Percentiles rank a stretch among this genome's conserved stretches.
Conservation (phyloP, 2,329 filamentous ascomycete genomes). For the Biscogniauxia marginata region DNA sequence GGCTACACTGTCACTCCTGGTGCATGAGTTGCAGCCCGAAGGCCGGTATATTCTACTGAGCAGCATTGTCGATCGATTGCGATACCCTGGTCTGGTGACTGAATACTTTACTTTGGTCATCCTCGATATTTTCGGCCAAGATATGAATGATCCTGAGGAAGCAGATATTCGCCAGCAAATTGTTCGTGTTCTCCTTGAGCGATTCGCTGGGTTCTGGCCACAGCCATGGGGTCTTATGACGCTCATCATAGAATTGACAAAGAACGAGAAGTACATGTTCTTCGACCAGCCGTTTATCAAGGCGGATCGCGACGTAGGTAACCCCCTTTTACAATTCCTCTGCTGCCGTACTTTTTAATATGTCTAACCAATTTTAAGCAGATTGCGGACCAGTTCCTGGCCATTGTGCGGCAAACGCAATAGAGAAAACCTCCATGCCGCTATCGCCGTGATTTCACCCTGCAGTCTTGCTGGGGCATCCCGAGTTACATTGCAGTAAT, state of each 20-base stretch:
- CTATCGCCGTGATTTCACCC: not conserved
- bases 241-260: constrained; percentile 83
- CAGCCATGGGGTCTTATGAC: constrained; percentile 95
- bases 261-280: constrained; percentile 88
- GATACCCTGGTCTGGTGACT: constrained; percentile 85
- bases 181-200: constrained; percentile 82
- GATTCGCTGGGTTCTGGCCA: constrained; percentile 82
- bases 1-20: constrained; percentile 71
- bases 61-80: constrained; percentile 87
- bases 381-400: constrained; percentile 31
- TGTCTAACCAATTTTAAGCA: constrained; percentile 15
- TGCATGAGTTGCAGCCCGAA: constrained; percentile 72
- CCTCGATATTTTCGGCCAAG: constrained; percentile 79
- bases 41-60: constrained; percentile 80
- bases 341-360: not conserved
- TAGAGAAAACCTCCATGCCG: not conserved
- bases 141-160: constrained; percentile 72
- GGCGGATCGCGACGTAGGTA: constrained; percentile 74
- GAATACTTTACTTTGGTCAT: constrained; percentile 89
- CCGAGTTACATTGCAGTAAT: not conserved
- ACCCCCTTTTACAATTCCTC: not conserved
- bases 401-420: constrained; percentile 26
- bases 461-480: not conserved
- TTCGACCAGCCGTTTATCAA: constrained; percentile 94
- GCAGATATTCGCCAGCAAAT: constrained; percentile 86